Conservation (phyloP, 1,139 yeast genomes). For the Geotrichum macrosporum region DNA sequence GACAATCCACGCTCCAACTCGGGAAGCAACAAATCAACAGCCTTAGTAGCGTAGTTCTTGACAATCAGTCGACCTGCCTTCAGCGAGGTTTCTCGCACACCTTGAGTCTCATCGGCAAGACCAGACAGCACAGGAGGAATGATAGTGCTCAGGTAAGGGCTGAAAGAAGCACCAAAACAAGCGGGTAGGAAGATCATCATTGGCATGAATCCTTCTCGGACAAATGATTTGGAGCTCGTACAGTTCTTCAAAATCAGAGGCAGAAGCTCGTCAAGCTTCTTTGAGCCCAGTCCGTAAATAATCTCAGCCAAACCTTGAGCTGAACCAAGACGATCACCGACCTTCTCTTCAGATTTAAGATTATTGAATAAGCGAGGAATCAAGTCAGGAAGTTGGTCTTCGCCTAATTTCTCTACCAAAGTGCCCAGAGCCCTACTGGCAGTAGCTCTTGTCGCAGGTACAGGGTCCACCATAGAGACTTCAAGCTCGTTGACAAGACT, state of each 20-base stretch:
- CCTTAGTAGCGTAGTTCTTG: constrained; percentile 84
- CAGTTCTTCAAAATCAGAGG: constrained; percentile 79
- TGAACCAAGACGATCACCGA: constrained; percentile 93
- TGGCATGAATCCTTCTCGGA: constrained; percentile 93
- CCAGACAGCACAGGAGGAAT: constrained; percentile 90
- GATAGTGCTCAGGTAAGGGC: constrained; percentile 79
- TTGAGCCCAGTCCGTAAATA: constrained; percentile 81
- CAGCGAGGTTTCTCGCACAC: constrained; percentile 81
- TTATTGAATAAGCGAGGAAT: constrained; percentile 76
- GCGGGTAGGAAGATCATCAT: constrained; percentile 85
- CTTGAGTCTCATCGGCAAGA: constrained; percentile 83
- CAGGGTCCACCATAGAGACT: constrained; percentile 97
- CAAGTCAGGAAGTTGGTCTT: constrained; percentile 88
- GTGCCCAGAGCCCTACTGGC: constrained; percentile 98
- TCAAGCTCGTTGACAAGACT: constrained; percentile 78
- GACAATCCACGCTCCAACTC: constrained; percentile 88
- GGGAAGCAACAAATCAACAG: constrained; percentile 88
- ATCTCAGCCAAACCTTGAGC: constrained; percentile 97
- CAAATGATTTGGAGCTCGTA: constrained; percentile 57
- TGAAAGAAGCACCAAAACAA: constrained; percentile 86
- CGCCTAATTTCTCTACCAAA: constrained; percentile 92
- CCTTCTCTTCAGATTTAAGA: constrained; percentile 70
- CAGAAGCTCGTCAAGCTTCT: constrained; percentile 80
- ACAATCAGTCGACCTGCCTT: constrained; percentile 92
- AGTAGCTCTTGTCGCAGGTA: constrained; percentile 93